phyloP scores from a whole-genome alignment of 2,329 filamentous ascomycete genomes.

The Fusarium succisae region DNA sequence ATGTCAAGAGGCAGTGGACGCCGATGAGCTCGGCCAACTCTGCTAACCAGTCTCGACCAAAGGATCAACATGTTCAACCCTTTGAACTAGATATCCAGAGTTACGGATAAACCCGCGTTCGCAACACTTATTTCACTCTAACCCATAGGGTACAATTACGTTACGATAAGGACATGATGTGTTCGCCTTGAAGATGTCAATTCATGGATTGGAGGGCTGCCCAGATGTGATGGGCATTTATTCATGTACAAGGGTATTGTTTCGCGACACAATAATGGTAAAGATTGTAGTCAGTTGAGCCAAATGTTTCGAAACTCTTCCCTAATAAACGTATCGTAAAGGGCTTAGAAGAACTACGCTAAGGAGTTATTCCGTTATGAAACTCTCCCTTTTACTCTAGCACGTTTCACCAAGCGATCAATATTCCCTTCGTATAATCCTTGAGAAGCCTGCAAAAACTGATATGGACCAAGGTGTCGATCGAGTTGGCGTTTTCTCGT shows the following conservation, averaged over 20 bases:
- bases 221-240: not conserved
- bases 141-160: not conserved
- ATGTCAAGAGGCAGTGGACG: not conserved
- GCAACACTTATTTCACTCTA: not conserved
- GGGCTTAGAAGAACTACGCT: conserved; percentile 4
- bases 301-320: not conserved
- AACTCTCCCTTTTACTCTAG: conserved; percentile 18
- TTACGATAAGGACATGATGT: not conserved
- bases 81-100: not conserved
- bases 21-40: conserved; percentile 12
- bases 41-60: conserved; percentile 1
- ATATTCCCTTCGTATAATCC: not conserved
- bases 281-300: not conserved
- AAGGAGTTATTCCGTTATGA: not conserved
- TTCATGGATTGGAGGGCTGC: not conserved
- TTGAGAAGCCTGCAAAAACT: not conserved
- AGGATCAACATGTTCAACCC: not conserved
- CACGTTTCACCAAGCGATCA: conserved; percentile 22
- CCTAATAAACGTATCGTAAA: not conserved
- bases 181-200: not conserved
- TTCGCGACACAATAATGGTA: not conserved
- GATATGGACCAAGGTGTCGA: not conserved
- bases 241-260: not conserved
- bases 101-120: not conserved
- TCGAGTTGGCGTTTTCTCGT: not conserved